Percentiles rank a stretch among this genome's conserved stretches.
phyloP scores from a whole-genome alignment of 2,329 filamentous ascomycete species.

The Penicillium concentricum region DNA sequence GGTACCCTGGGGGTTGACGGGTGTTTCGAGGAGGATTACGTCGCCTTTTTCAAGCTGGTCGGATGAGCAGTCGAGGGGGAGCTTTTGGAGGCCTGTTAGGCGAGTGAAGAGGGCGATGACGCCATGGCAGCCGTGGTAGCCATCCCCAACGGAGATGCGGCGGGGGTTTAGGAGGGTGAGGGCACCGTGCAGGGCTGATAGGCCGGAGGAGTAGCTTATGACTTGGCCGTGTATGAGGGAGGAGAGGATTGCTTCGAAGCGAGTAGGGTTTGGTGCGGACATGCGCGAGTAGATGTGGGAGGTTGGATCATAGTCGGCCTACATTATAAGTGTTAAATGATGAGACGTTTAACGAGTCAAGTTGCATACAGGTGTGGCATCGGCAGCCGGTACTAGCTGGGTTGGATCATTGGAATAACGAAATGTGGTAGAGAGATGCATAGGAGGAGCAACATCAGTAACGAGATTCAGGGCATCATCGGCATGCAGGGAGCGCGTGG shows the following conservation, averaged over 20 bases:
- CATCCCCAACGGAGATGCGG: slow-evolving; percentile 75
- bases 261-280: slow-evolving; percentile 74
- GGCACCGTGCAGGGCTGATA: slow-evolving; percentile 84
- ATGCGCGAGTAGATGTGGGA: slow-evolving; percentile 81
- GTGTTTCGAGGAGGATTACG: slow-evolving; percentile 87
- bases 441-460: slow-evolving; percentile 78
- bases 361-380: slow-evolving; percentile 53
- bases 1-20: slow-evolving; percentile 84
- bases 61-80: slow-evolving; percentile 68
- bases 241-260: slow-evolving; percentile 79
- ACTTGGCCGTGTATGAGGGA: slow-evolving; percentile 64
- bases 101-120: slow-evolving; percentile 72
- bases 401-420: slow-evolving; percentile 73
- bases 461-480: slow-evolving; percentile 74
- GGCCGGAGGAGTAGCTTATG: slow-evolving; percentile 78
- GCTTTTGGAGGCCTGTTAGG: slow-evolving; percentile 70
- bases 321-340: background rate
- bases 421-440: slow-evolving; percentile 91
- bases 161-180: slow-evolving; percentile 81
- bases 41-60: slow-evolving; percentile 72
- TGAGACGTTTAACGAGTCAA: background rate
- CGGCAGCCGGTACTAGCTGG: slow-evolving; percentile 53
- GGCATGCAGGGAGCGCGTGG: slow-evolving; percentile 76
- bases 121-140: slow-evolving; percentile 93
- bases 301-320: slow-evolving; percentile 26